Base-by-base conservation (phyloP, 1,139 yeast genomes). In the Hyphopichia buzzinii region DNA sequence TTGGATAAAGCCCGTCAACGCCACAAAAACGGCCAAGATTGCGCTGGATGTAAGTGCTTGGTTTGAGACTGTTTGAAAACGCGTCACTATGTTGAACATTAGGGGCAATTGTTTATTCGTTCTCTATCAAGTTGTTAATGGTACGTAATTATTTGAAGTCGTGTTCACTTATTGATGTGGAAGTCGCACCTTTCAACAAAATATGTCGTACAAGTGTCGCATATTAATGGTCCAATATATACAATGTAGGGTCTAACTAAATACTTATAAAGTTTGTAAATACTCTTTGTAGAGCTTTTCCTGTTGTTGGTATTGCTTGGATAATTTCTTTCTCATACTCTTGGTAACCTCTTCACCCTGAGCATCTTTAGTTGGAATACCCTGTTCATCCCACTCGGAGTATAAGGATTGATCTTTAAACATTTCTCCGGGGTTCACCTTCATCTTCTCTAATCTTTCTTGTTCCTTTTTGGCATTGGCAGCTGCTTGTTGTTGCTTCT, bases 271-370 rank as follows among this genome's bases (percentile, higher is more conserved):
- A n/a, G n/a, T n/a, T 15, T 51, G 54, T 47, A 64, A 54, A 44
- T 77, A 87, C 53, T 84, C 89, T 26, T 81, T 79, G 56, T 89
- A 79, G 30, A 90, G 72, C 66, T 89, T 89, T 55, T 80, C 81
- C 59, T 92, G 99, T 39, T 75, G 82, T 39, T 82, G 87, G 59
- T 77, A 79, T 54, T 76, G 84, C 64, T 92, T 92, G 42, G 69
- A 62, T 47, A 90, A 69, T 64, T 90, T 90, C 74, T 92, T 92
- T 43, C 71, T 71, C 69, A 82, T 79, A 56, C 96, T 85, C 67
- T 92, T 92, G 35, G 95, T 76, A n/a, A 90, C 73, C 39, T 89
- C 95, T 50, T 82, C 88, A 8, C 97, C 98, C 12, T 77, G 79
- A 29, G 64, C 72, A 44, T 83, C 89, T 54, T 80, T 81, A 1